Conservation (phyloP, 2,329 filamentous ascomycete genomes). For the Penicillium sp. region DNA sequence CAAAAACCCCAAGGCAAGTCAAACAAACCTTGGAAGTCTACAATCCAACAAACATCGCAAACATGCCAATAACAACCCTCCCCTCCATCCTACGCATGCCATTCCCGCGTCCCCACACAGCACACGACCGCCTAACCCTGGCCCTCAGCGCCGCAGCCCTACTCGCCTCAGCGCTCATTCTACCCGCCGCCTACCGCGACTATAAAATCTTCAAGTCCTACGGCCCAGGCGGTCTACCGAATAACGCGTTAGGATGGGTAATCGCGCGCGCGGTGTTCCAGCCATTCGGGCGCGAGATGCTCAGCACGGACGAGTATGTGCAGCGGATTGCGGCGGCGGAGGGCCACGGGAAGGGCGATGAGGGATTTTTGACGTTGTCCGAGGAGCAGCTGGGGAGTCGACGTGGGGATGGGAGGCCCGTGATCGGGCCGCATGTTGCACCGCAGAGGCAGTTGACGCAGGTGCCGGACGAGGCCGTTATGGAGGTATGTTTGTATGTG, state of each 20-base stretch:
- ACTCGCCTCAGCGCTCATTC: conserved; percentile 14
- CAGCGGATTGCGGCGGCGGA: conserved; percentile 24
- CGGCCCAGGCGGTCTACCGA: conserved; percentile 37
- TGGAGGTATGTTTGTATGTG: conserved; percentile 21
- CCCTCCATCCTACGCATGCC: conserved; percentile 9
- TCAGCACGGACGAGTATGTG: conserved; percentile 31
- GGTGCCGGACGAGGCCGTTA: conserved; percentile 22
- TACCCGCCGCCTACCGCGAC: conserved; percentile 32
- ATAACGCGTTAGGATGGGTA: conserved; percentile 40
- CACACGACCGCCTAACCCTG: conserved; percentile 17
- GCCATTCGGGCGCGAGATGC: conserved; percentile 29
- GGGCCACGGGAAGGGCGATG: conserved; percentile 22
- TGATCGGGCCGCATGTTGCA: conserved; percentile 29
- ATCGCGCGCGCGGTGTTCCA: conserved; percentile 24
- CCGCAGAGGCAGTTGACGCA: conserved; percentile 34
- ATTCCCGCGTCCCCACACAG: conserved; percentile 6
- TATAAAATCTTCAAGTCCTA: conserved; percentile 39
- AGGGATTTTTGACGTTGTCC: conserved; percentile 19
- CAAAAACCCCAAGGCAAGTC: no score
- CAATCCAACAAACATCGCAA: neutral
- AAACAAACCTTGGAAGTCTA: no score
- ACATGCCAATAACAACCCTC: conserved; percentile 4
- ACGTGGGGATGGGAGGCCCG: conserved; percentile 20
- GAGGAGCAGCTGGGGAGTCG: conserved; percentile 19
- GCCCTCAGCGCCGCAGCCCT: conserved; percentile 18